These are phyloP conservation scores for Ascochyta viciae-villosae DNA, from an alignment of 2,329 filamentous ascomycete species.

Conservation along the genomic window DNA sequence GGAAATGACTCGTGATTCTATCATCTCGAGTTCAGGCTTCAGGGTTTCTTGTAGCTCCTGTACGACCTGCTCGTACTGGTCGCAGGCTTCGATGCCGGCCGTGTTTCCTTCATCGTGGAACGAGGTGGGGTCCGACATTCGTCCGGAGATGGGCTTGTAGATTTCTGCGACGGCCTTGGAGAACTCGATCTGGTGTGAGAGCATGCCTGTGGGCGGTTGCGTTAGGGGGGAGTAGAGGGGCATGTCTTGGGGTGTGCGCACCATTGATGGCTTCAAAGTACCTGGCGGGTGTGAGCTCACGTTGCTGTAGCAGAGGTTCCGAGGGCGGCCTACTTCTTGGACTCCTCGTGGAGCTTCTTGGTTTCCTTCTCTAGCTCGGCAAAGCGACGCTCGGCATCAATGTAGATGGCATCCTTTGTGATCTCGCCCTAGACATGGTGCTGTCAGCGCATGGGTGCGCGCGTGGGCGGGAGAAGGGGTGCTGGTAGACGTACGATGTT, in stretches of 20 bases:
- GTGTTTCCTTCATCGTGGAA: conserved; percentile 83
- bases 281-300: conserved; percentile 42
- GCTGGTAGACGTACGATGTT: conserved; percentile 67
- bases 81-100: conserved; percentile 92
- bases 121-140: conserved; percentile 90
- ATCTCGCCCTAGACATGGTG: conserved; percentile 70
- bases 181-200: conserved; percentile 97
- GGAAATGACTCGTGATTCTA: conserved; percentile 86
- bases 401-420: conserved; percentile 93
- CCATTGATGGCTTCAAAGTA: conserved; percentile 97
- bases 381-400: conserved; percentile 92
- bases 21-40: conserved; percentile 95
- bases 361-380: conserved; percentile 94
- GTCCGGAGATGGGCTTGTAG: conserved; percentile 97
- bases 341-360: conserved; percentile 96
- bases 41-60: conserved; percentile 88
- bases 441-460: conserved; percentile 30
- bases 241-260: conserved; percentile 40
- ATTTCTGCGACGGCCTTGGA: conserved; percentile 94
- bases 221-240: conserved; percentile 15
- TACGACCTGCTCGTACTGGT: conserved; percentile 93
- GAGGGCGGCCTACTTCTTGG: conserved; percentile 68
- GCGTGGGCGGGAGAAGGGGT: conserved; percentile 30
- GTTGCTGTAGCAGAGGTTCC: not conserved
- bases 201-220: conserved; percentile 70